Evolutionary conservation across 345 rosid genomes (phyloP).

Genomic region (Salix caprea): DNA sequence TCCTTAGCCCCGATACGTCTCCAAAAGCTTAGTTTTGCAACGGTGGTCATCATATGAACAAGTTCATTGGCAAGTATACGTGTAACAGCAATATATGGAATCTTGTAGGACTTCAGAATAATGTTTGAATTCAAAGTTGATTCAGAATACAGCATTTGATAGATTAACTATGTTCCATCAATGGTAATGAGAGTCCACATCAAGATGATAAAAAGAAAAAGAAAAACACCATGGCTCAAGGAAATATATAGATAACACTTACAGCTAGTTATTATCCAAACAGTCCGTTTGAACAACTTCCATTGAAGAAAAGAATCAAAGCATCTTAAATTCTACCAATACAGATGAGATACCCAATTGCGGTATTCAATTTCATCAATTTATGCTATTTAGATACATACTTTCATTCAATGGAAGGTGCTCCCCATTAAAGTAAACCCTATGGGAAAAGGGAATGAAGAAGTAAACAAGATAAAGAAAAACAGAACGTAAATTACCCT

Average conservation of each 20-base stretch:
- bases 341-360: not conserved
- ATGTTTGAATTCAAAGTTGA: not conserved
- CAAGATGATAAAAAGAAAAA: not conserved
- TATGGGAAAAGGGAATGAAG: not conserved
- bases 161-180: not conserved
- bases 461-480: slow-evolving; percentile 8
- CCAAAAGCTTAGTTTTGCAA: not conserved
- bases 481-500: slow-evolving; percentile 38
- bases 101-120: not conserved
- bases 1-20: not conserved
- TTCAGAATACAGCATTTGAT: not conserved
- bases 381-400: not conserved
- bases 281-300: not conserved
- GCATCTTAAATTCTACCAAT: not conserved
- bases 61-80: not conserved
- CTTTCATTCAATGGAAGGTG: not conserved
- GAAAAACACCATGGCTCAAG: not conserved
- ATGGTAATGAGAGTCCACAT: not conserved
- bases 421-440: not conserved
- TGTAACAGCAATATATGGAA: not conserved
- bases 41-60: not conserved
- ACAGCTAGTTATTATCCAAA: not conserved
- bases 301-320: not conserved
- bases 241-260: not conserved
- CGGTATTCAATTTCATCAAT: not conserved